Evolutionary conservation across 345 rosid genomes (phyloP).

Genomic region (Arabis alpina): DNA sequence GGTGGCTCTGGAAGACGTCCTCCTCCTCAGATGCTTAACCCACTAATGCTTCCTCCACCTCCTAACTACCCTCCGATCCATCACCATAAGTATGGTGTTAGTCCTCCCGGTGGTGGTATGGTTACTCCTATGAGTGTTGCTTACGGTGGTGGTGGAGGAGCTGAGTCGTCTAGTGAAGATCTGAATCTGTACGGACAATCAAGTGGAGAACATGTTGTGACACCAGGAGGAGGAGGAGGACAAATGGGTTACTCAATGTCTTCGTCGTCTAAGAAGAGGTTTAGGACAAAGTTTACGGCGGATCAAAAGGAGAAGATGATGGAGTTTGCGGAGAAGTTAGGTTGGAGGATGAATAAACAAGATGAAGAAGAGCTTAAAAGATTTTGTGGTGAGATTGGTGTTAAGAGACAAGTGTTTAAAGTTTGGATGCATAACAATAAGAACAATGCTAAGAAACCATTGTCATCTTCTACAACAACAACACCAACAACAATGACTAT

Average conservation of each 20-base stretch:
- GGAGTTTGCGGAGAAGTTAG: conserved; percentile 79
- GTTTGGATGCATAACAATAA: conserved; percentile 96
- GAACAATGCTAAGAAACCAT: conserved; percentile 60
- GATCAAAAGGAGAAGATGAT: conserved; percentile 81
- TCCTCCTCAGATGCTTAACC: conserved; percentile 45
- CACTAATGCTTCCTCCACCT: conserved; percentile 58
- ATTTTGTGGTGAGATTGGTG: conserved; percentile 69
- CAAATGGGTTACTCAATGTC: conserved; percentile 56
- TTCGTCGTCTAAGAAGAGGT: conserved; percentile 57
- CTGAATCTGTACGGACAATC: conserved; percentile 60
- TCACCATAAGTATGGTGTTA: conserved; percentile 48
- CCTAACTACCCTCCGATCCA: conserved; percentile 40
- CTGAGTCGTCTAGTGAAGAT: conserved; percentile 82
- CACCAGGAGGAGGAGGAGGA: conserved; percentile 9
- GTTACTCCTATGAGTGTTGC: conserved; percentile 75
- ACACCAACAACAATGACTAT: not conserved
- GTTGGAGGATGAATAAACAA: conserved; percentile 75
- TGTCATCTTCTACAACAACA: not conserved
- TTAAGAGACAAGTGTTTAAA: conserved; percentile 73
- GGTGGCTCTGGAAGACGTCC: conserved; percentile 39
- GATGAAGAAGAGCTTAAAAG: conserved; percentile 67
- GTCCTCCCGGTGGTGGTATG: conserved; percentile 57
- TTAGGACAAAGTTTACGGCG: conserved; percentile 64
- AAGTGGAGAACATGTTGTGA: conserved; percentile 45
- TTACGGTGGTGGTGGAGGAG: conserved; percentile 60